phyloP scores from a whole-genome alignment of 495 filamentous ascomycete genomes.

The Acidiella bohemica region DNA sequence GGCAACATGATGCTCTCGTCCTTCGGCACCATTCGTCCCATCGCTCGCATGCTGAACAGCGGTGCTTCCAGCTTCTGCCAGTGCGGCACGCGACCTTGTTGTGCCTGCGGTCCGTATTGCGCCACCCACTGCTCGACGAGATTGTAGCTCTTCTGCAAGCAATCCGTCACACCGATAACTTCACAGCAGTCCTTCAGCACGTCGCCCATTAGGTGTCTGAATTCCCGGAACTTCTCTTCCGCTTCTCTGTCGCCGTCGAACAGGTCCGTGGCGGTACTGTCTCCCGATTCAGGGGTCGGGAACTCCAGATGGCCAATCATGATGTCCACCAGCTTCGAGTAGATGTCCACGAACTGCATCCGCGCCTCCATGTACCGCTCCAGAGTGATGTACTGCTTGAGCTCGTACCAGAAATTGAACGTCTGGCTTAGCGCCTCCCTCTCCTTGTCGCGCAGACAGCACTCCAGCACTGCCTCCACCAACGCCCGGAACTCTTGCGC shows the following conservation, averaged over 20 bases:
- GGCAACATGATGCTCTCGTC: conserved; percentile 76
- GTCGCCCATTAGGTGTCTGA: conserved; percentile 93
- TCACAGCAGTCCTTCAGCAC: conserved; percentile 95
- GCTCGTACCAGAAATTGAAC: conserved; percentile 95
- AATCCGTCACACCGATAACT: conserved; percentile 83
- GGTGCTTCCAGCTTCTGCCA: conserved; percentile 96
- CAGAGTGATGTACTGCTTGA: conserved; percentile 88
- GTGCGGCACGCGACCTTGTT: conserved; percentile 62
- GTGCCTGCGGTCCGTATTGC: conserved; percentile 63
- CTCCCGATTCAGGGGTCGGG: conserved; percentile 50
- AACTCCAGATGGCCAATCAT: conserved; percentile 87
- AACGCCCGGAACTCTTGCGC: conserved; percentile 70
- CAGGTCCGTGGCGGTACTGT: conserved; percentile 58
- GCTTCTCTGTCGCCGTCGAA: conserved; percentile 93
- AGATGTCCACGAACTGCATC: conserved; percentile 59
- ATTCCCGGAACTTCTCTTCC: conserved; percentile 95
- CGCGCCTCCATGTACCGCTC: conserved; percentile 79
- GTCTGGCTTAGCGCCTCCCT: conserved; percentile 81
- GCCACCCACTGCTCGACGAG: conserved; percentile 78
- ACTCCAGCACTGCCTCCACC: conserved; percentile 83
- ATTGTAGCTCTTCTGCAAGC: conserved; percentile 71
- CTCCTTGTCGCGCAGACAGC: conserved; percentile 72
- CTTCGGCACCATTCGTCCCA: conserved; percentile 91
- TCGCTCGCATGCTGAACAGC: conserved; percentile 85
- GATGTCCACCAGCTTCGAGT: conserved; percentile 77